Evolutionary conservation across 2,329 filamentous ascomycete species (phyloP).

Genomic region (Penicillium olsonii): DNA sequence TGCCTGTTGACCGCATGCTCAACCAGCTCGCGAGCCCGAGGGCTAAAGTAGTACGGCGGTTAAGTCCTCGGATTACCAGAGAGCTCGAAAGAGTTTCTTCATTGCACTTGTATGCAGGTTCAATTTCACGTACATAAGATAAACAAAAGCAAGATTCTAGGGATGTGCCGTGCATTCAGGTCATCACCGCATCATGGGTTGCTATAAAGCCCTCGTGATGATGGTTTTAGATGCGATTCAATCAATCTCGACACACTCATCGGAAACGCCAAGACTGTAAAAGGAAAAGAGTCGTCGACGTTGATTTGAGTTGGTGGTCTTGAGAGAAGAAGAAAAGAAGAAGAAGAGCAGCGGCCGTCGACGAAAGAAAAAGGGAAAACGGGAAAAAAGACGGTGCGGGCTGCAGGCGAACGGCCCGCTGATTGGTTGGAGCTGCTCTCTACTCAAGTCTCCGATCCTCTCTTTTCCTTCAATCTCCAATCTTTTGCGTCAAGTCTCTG

Average conservation of each 20-base stretch:
- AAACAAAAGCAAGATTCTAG: constrained; percentile 7
- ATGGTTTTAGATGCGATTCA: constrained; percentile 77
- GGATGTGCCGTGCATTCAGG: constrained; percentile 46
- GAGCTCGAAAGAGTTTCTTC: constrained; percentile 42
- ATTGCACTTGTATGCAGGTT: constrained; percentile 19
- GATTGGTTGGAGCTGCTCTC: constrained; percentile 32
- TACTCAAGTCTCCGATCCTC: constrained; percentile 32
- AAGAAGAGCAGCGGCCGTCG: constrained; percentile 13
- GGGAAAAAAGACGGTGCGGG: constrained; percentile 37
- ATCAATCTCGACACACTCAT: constrained; percentile 70
- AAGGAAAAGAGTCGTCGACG: constrained; percentile 57
- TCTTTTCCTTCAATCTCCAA: constrained; percentile 7
- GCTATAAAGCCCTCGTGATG: constrained; percentile 61
- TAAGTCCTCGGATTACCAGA: constrained; percentile 51
- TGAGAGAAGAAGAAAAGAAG: constrained; percentile 46
- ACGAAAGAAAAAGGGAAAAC: constrained; percentile 16
- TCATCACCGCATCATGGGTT: constrained; percentile 50
- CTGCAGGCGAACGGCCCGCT: constrained; percentile 23
- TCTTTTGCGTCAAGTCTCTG: background rate
- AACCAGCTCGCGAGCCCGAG: constrained; percentile 35
- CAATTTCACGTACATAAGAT: constrained; percentile 21
- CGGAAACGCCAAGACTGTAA: constrained; percentile 70
- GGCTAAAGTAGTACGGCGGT: constrained; percentile 34
- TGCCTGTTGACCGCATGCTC: constrained; percentile 47
- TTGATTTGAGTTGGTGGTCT: constrained; percentile 78